Base-by-base conservation (phyloP, 805 yeast species). In the Candida schatavii region DNA sequence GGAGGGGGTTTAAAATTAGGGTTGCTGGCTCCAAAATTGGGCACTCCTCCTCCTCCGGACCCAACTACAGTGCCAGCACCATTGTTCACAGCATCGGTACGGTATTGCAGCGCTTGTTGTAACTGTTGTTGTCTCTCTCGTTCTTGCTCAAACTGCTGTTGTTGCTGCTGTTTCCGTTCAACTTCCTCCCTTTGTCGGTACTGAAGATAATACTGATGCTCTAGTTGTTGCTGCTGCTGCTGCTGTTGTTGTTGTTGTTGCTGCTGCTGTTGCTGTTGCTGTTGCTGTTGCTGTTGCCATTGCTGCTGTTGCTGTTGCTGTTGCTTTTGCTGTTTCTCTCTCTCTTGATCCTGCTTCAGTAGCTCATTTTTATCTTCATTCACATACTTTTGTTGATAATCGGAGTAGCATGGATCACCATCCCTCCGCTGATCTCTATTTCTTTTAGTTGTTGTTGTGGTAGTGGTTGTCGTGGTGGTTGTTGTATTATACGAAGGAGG, bases 391-490 rank as follows among this genome's bases (percentile, higher is more conserved):
- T 23, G 27, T 23, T 23, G 27, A 23, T 23, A 23, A 23, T 23
- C 11, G 11, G 27, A 23, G n/a, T n/a, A n/a, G n/a, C n/a, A n/a
- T n/a, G n/a, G 7, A 11, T 23, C 39, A 11, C 35, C 42, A n/a
- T 27, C 34, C 26, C 29, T 9, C 14, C 33, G 6, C 9, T 31
- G 20, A 30, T 23, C 30, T 28, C 40, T 18, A 32, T 33, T 40
- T 31, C 39, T 28, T 11, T 34, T 40, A 39, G 42, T 35, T 20
- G 25, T 32, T 17, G 48, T 32, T 15, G 30, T 40, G 5, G 41
- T 30, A 14, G 43, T 38, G 4, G 45, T 42, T 10, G 44, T 40
- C 9, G 52, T 42, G 15, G 47, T 40, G 19, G 49, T 26, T n/a
- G 45, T 35, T 30, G 44, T 33, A 35, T 23, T 27, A 19, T 26